Conservation (phyloP, 352 stramenopile species). For the Peronospora destructor region DNA sequence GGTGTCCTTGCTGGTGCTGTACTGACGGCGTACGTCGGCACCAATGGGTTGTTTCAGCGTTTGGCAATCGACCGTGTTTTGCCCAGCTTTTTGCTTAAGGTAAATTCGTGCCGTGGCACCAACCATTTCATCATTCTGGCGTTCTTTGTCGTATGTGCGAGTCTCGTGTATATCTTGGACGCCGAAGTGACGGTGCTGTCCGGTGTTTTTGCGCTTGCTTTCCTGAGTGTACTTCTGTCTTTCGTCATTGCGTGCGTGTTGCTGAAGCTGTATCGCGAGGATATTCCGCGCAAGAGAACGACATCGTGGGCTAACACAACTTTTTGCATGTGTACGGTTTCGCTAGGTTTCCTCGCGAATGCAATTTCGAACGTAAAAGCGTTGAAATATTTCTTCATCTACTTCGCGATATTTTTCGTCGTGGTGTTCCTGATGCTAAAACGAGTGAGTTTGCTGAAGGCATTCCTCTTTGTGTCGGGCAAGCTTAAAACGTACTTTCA, state of each 20-base stretch:
- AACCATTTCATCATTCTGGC: conserved; percentile 79
- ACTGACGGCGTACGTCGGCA: conserved; percentile 78
- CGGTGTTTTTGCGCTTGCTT: conserved; percentile 85
- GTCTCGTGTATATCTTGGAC: conserved; percentile 69
- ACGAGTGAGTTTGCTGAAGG: conserved; percentile 49
- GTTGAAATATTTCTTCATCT: conserved; percentile 49
- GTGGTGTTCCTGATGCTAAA: conserved; percentile 62
- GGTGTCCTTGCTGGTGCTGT: conserved; percentile 83
- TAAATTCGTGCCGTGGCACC: conserved; percentile 65
- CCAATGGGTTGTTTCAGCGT: conserved; percentile 66
- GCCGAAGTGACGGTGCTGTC: conserved; percentile 71
- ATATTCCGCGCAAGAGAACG: conserved; percentile 60
- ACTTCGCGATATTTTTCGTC: conserved; percentile 44
- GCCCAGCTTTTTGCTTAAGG: conserved; percentile 44
- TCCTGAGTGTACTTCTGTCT: conserved; percentile 77
- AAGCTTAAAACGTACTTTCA: conserved; percentile 28
- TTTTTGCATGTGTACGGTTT: conserved; percentile 47
- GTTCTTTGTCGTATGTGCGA: conserved; percentile 66
- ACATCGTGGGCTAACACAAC: conserved; percentile 58
- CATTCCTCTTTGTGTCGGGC: conserved; percentile 40
- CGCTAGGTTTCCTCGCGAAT: conserved; percentile 47
- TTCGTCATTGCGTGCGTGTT: conserved; percentile 78
- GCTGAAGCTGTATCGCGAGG: conserved; percentile 76
- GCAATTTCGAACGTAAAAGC: conserved; percentile 37
- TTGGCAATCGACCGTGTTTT: conserved; percentile 77